Base-by-base conservation (phyloP, 1,284 basidiomycete species). In the Sporisorium graminicola region DNA sequence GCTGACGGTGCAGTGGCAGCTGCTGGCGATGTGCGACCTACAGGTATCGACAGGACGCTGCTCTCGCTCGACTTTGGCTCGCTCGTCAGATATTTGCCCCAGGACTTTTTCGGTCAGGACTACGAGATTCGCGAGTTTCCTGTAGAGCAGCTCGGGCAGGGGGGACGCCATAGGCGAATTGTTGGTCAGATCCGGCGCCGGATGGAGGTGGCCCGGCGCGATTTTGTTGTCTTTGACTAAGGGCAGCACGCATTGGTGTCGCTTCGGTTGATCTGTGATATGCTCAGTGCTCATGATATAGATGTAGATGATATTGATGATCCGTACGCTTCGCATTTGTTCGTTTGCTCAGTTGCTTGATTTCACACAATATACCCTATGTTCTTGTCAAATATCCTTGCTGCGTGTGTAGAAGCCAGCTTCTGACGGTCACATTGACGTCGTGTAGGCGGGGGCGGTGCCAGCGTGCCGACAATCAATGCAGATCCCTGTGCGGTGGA, bases 191-290 rank as follows among this genome's bases (percentile, higher is more conserved):
- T 85, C 44, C 67, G 82, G 3, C 61, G 83, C 12, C 62, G 82
- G 12, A 79, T 85, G 66, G 79, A 84, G 58, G 73, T 85, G 13
- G 78, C 80, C 0, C 63, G 81, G 22, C 53, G 83, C 33, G 81
- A 85, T 29, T 79, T 85, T 58, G 82, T 85, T 20, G 80, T 83
- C 12, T 84, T 81, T 54, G 68, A 69, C 26, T 55, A 31, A n/a
- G n/a, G n/a, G 40, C 52, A 14, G 6, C 8, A 6, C 35, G 1
- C 35, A 24, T 12, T 61, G 40, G 49, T 20, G 12, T n/a, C n/a
- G n/a, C 18, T 51, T 2, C 16, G 9, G 33, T 46, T 22, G 35
- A 7, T 35, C 10, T 26, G 26, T 12, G 16, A 43, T 20, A 37
- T 20, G 18, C 27, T 40, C n/a, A 26, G 24, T 29, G n/a, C n/a